Conservation (phyloP, 1,139 yeast species). For the Candida sp. region DNA sequence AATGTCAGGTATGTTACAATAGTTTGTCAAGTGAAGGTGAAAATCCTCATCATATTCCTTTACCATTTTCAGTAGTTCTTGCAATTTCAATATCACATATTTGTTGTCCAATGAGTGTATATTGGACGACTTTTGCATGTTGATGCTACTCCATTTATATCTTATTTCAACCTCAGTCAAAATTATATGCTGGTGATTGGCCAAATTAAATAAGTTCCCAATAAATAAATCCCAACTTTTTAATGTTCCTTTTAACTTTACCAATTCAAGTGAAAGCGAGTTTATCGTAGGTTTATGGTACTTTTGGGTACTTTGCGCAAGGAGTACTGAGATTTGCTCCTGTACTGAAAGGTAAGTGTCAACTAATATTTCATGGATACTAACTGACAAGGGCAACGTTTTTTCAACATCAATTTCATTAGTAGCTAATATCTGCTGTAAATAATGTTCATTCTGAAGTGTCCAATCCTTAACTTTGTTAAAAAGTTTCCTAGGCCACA, state of each 20-base stretch:
- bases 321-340: conserved; percentile 17
- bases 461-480: conserved; percentile 30
- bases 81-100: conserved; percentile 20
- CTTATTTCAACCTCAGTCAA: conserved; percentile 11
- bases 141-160: conserved; percentile 33
- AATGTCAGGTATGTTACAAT: conserved; percentile 57
- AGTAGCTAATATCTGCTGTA: conserved; percentile 10
- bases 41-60: conserved; percentile 4
- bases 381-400: conserved; percentile 16
- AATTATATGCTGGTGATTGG: conserved; percentile 1
- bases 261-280: conserved; percentile 33
- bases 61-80: conserved; percentile 15
- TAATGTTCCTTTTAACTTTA: conserved; percentile 33
- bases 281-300: conserved; percentile 21
- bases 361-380: conserved; percentile 54
- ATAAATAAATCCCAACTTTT: conserved; percentile 32
- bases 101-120: conserved; percentile 29
- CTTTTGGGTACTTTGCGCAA: conserved; percentile 15
- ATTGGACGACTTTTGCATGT: conserved; percentile 28
- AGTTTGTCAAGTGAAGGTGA: conserved; percentile 38
- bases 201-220: neutral
- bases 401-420: neutral
- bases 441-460: conserved; percentile 23
- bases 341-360: conserved; percentile 42
- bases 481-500: conserved; percentile 24